Evolutionary conservation across 164 flowering plant genomes (phyloP), one percentile per base, ranked within the genome.

Genomic region (Dillenia suffruticosa): DNA sequence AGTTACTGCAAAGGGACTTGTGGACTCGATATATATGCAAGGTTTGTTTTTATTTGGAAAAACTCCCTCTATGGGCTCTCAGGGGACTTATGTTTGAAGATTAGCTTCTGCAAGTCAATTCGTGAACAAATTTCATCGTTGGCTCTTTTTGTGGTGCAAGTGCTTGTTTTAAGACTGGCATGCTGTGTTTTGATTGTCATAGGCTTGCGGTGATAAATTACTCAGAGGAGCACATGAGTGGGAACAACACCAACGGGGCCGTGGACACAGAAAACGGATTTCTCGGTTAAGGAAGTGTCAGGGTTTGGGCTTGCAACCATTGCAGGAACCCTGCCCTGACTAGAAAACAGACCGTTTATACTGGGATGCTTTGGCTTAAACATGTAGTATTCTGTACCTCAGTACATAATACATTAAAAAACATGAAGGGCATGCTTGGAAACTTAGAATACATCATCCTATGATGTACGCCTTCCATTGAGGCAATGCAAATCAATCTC

Each of bases 241-340:
- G 96, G 93, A 94, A 69, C 86, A 94, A 63, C 97, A 94, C 64
- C 71, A 61, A 66, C 83, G 76, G 66, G 98, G 98, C 2, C 85
- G 88, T 14, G 67, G 79, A 32, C 96, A 90, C 72, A 76, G 90
- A 9, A 94, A 89, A 70, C 79, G 96, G 47, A 64, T 83, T 7
- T 66, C 73, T 10, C 56, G 72, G 14, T 79, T 84, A 1, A 69
- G 58, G 72, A 86, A 81, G 76, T 48, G 67, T 43, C 74, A 65
- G 44, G 68, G 63, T 52, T 58, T 59, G 22, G 22, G 53, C 56
- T 54, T 46, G 0, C 12, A 32, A 32, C 40, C 0, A 7, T 32
- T 32, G 40, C 40, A 0, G 7, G 7, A 32, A 32, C 40, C 40
- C 40, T 32, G 40, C 5, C 40, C 40, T 32, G 40, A 32, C 5